Evolutionary conservation across 345 rosid genomes (phyloP).

Genomic region (Bretschneidera sinensis): DNA sequence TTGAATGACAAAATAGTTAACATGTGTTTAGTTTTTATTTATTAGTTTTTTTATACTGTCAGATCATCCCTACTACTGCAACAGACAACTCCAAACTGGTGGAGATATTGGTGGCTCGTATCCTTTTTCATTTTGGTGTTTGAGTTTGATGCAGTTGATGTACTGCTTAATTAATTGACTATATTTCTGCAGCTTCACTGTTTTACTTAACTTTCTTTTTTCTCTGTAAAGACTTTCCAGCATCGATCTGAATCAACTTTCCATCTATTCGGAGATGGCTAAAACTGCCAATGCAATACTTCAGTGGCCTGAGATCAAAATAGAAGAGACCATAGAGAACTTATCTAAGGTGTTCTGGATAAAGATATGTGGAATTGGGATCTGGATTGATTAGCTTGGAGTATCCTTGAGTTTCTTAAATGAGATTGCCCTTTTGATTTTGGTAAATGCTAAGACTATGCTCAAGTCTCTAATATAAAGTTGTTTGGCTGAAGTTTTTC

Average conservation of each 20-base stretch:
- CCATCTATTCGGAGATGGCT: conserved; percentile 92
- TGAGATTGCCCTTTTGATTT: no score
- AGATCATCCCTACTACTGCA: conserved; percentile 53
- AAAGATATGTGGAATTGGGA: no score
- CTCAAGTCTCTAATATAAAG: no score
- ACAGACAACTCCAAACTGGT: conserved; percentile 60
- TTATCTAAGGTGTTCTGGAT: conserved; percentile 99
- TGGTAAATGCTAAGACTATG: no score
- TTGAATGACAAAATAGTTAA: no score
- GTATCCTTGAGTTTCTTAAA: no score
- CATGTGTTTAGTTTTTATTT: no score
- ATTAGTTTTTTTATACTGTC: no score
- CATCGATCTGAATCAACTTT: conserved; percentile 71
- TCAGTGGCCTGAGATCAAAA: conserved; percentile 51
- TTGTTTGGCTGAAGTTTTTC: no score
- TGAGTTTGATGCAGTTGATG: conserved; percentile 6
- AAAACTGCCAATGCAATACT: conserved; percentile 76
- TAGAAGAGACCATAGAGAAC: conserved; percentile 71
- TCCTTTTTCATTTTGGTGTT: conserved; percentile 35
- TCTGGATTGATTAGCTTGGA: no score
- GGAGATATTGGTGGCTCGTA: conserved; percentile 84
- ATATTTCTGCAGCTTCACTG: conserved; percentile 8
- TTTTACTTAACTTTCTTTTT: conserved; percentile 38
- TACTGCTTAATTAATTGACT: background rate
- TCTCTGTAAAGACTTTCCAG: conserved; percentile 63